Evolutionary conservation across 129 eudicot genomes (phyloP), one percentile per base, ranked within the genome.

Genomic region (Dittrichia graveolens): DNA sequence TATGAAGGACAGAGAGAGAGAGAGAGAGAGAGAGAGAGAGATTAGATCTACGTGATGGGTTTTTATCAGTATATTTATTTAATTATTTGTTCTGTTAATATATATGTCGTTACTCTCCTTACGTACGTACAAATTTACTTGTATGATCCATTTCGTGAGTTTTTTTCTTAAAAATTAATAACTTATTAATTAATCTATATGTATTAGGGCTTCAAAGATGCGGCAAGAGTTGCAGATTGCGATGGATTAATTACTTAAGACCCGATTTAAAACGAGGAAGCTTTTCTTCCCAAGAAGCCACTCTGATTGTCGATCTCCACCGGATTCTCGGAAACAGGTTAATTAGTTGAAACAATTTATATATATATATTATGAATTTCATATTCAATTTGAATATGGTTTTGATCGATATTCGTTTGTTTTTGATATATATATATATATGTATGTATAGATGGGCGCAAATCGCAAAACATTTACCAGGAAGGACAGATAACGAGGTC

Each of bases 241-340:
- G 97, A 41, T 91, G 97, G 97, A 91, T 88, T 59, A 91, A 91
- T 73, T 91, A 91, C 72, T 72, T 91, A 15, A 85, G 97, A 61
- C 96, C 97, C 4, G 98, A 92, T 77, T 69, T 92, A 38, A 92
- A 85, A 64, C 81, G 95, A 31, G 94, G 96, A 10, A 83, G 85
- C 78, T 90, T 90, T 81, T 73, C 89, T 39, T 79, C 89, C 3
- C 88, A 81, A 48, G 96, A 90, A 79, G 95, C 95, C n/a, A 80
- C 75, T 35, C 86, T 87, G 64, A 90, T 90, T 59, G 79, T 87
- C 35, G 89, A 90, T 39, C 87, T 90, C 72, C 96, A 90, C 71
- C 82, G 84, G 61, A 74, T 90, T 59, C 82, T 90, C 13, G 96
- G 96, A 75, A 90, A 90, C 65, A 85, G 91, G 96, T 24, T 24